A percentile compares a stretch with the other conserved stretches of the same genome.
Evolutionary conservation across 148 eudicot species (phyloP).

Genomic region (Arbutus unedo): DNA sequence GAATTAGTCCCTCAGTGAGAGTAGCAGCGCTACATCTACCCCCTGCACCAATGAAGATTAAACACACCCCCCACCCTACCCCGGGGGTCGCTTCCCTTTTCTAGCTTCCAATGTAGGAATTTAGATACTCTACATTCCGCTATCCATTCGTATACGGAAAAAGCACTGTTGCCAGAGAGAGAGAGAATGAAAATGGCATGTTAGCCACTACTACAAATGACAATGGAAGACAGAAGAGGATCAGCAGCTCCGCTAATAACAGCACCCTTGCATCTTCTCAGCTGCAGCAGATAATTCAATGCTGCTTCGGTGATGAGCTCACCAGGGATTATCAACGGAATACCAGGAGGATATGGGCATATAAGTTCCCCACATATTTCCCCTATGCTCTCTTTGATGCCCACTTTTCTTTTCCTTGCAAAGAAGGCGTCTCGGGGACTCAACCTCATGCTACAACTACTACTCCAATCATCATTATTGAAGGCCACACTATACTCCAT

Average conservation of each 20-base stretch:
- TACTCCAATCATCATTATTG: constrained; percentile 9
- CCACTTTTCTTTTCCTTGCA: constrained; percentile 47
- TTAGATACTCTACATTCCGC: background rate
- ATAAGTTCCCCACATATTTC: constrained; percentile 75
- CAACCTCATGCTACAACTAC: constrained; percentile 39
- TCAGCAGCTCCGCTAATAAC: constrained; percentile 57
- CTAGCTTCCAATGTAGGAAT: background rate
- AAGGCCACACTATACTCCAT: background rate
- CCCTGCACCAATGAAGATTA: no score
- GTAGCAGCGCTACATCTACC: no score
- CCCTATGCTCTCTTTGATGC: constrained; percentile 47
- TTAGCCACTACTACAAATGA: constrained; percentile 38
- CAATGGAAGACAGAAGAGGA: constrained; percentile 43
- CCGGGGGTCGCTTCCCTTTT: no score
- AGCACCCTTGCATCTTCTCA: constrained; percentile 43
- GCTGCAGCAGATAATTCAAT: constrained; percentile 33
- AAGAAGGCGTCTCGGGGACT: constrained; percentile 80
- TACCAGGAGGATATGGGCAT: constrained; percentile 85
- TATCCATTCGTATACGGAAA: background rate
- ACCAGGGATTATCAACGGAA: constrained; percentile 66
- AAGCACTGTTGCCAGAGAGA: background rate
- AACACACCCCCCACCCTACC: background rate
- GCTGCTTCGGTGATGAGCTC: constrained; percentile 48
- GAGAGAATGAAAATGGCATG: background rate
- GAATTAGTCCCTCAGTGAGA: no score